phyloP scores from a whole-genome alignment of 805 yeast species.

The Starmerella vaccinii region DNA sequence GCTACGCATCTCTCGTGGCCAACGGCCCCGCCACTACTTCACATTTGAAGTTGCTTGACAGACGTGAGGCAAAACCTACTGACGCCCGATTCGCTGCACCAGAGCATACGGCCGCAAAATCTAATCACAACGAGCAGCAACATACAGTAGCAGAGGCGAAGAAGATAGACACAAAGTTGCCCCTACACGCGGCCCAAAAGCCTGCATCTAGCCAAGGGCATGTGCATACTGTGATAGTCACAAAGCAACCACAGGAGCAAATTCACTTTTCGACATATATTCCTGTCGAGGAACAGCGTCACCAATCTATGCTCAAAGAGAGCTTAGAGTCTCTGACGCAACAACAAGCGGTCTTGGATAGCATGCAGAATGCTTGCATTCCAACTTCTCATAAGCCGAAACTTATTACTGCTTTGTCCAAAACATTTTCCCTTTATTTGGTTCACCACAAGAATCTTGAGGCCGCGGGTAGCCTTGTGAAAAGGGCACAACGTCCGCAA shows the following conservation, averaged over 20 bases:
- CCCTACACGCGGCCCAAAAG: background rate
- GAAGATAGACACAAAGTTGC: background rate
- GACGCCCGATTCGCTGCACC: background rate
- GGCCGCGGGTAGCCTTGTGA: conserved; percentile 8
- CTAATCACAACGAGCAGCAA: background rate
- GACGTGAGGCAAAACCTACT: background rate
- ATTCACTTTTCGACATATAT: background rate
- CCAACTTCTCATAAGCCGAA: conserved; percentile 11
- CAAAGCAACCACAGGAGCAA: background rate
- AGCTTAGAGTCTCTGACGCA: conserved; percentile 1
- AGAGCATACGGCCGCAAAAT: background rate
- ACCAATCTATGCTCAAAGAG: background rate
- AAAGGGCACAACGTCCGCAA: background rate
- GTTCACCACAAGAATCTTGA: conserved; percentile 7
- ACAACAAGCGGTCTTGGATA: conserved; percentile 13
- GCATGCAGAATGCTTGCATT: conserved; percentile 5
- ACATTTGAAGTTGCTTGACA: background rate
- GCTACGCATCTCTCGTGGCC: background rate
- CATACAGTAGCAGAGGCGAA: background rate
- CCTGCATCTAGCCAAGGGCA: background rate
- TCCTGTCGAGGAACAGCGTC: background rate
- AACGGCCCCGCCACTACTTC: background rate
- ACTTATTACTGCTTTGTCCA: conserved; percentile 1
- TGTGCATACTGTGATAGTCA: background rate
- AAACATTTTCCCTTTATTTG: conserved; percentile 3